These are phyloP conservation scores for Aspergillus aculeatinus DNA, from an alignment of 2,329 filamentous ascomycete genomes.

Conservation along the genomic window DNA sequence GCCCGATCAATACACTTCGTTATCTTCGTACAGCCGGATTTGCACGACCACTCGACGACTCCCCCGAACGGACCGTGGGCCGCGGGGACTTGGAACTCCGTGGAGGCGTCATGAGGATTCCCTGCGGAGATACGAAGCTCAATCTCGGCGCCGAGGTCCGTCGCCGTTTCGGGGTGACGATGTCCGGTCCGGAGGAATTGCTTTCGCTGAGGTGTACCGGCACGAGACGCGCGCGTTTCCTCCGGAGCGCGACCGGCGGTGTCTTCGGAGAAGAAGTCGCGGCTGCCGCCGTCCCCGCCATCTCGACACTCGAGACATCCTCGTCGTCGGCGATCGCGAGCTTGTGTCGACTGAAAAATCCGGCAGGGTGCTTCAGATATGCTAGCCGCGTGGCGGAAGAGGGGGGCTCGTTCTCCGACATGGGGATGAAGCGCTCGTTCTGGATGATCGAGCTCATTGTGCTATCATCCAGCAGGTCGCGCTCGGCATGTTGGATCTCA, in stretches of 20 bases:
- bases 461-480: slow-evolving; percentile 58
- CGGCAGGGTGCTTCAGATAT: slow-evolving; percentile 28
- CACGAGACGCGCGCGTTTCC: slow-evolving; percentile 16
- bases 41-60: background rate
- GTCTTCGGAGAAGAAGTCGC: background rate
- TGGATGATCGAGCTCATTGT: slow-evolving; percentile 61
- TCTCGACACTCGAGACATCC: slow-evolving; percentile 1
- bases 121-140: slow-evolving; percentile 19
- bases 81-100: slow-evolving; percentile 2
- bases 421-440: slow-evolving; percentile 51
- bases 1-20: too few species aligned
- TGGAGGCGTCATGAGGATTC: slow-evolving; percentile 20
- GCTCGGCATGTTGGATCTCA: slow-evolving; percentile 56
- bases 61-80: background rate
- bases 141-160: slow-evolving; percentile 7
- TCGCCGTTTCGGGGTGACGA: slow-evolving; percentile 18
- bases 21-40: background rate
- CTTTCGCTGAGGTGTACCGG: background rate
- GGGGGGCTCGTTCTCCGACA: slow-evolving; percentile 32
- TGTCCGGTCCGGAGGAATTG: slow-evolving; percentile 11
- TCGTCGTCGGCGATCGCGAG: slow-evolving; percentile 36
- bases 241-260: background rate
- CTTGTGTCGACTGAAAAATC: slow-evolving; percentile 41
- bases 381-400: slow-evolving; percentile 20
- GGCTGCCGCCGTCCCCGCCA: background rate